Evolutionary conservation across 2,329 filamentous ascomycete species (phyloP).

Genomic region (Amphichorda felina): DNA sequence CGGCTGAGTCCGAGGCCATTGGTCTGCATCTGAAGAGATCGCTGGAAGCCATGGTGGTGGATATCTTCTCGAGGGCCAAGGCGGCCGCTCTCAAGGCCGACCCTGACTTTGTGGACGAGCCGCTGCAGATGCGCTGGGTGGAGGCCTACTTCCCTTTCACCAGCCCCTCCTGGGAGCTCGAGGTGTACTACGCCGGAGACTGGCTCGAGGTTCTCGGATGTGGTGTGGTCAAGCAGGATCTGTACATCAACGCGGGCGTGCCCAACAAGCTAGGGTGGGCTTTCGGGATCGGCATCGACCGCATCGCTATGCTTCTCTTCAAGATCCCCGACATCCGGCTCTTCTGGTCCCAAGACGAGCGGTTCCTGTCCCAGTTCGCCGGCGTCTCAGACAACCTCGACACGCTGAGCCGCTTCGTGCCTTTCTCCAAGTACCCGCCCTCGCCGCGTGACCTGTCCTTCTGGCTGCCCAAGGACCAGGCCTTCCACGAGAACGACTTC

Average conservation of each 20-base stretch:
- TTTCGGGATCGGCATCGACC: slow-evolving; percentile 86
- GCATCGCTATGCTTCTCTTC: slow-evolving; percentile 96
- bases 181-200: slow-evolving; percentile 86
- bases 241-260: slow-evolving; percentile 67
- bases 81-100: slow-evolving; percentile 45
- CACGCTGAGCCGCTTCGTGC: slow-evolving; percentile 53
- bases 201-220: slow-evolving; percentile 97
- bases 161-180: slow-evolving; percentile 87
- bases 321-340: slow-evolving; percentile 91
- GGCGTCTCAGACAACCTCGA: slow-evolving; percentile 41
- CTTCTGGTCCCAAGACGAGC: slow-evolving; percentile 80
- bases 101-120: slow-evolving; percentile 46
- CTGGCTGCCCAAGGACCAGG: slow-evolving; percentile 53
- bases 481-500: slow-evolving; percentile 88
- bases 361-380: slow-evolving; percentile 80
- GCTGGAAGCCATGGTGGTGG: slow-evolving; percentile 79
- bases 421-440: slow-evolving; percentile 84
- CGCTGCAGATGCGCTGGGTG: slow-evolving; percentile 81
- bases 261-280: slow-evolving; percentile 79
- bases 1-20: slow-evolving; percentile 71
- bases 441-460: slow-evolving; percentile 92
- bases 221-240: slow-evolving; percentile 73
- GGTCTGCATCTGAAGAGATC: slow-evolving; percentile 78
- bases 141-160: slow-evolving; percentile 98
- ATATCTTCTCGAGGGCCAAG: slow-evolving; percentile 73